Evolutionary conservation across 768 basidiomycete species (phyloP), one percentile per base, ranked within the genome.

Genomic region (Glaciozyma martinii): DNA sequence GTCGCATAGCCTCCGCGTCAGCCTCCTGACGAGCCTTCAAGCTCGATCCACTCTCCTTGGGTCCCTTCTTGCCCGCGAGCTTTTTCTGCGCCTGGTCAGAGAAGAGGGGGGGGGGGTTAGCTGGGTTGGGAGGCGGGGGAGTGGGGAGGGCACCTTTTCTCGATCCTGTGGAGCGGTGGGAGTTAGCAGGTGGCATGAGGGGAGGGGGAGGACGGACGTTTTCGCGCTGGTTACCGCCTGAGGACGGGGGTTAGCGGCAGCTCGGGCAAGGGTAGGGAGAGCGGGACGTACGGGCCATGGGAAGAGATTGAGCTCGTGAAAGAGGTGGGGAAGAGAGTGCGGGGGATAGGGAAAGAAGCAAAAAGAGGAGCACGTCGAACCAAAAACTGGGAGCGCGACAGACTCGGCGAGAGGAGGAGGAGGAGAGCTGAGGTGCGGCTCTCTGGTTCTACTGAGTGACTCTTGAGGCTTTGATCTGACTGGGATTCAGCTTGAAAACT

Each of bases 211-310:
- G 21, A 61, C 13, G 16, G 7, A 62, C 61, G 25, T 43, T 49
- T 30, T 69, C 68, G 2, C 68, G 62, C 60, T 70, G 68, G 30
- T 70, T 70, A 4, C 68, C 65, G 12, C 65, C 64, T 66, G 50
- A 15, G 6, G 18, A 25, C 21, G 9, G 29, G 43, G 37, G 37
- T 40, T 10, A 50, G 49, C 49, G n/a, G 23, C n/a, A 15, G 13
- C n/a, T 15, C 49, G n/a, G n/a, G n/a, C n/a, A n/a, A n/a, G n/a
- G n/a, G n/a, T n/a, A n/a, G n/a, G n/a, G n/a, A n/a, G n/a, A n/a
- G n/a, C n/a, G n/a, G n/a, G n/a, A n/a, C n/a, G n/a, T n/a, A n/a
- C n/a, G n/a, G n/a, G n/a, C n/a, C n/a, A n/a, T n/a, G n/a, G n/a
- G n/a, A n/a, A n/a, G n/a, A n/a, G n/a, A n/a, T n/a, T n/a, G n/a